Evolutionary conservation across 2,329 filamentous ascomycete species (phyloP), one percentile per base, ranked within the genome.

Genomic region (Stemphylium lycopersici): DNA sequence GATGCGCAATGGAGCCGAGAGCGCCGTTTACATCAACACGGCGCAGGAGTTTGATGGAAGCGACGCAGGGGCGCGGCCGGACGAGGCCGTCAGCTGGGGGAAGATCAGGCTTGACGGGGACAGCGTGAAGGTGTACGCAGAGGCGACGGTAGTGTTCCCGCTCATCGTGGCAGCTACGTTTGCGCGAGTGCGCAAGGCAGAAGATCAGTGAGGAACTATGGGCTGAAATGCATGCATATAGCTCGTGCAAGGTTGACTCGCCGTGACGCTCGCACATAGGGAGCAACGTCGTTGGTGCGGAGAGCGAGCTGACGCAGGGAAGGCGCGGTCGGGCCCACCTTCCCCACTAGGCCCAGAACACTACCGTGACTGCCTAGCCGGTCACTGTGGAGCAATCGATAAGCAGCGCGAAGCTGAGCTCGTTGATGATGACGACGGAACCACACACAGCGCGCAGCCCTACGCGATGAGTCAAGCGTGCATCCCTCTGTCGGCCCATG

Each of bases 41-140:
- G 95, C 87, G 0, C 92, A 97, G 74, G 95, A 99, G 74, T 99
- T 97, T 72, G 95, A 99, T 73, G 95, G 95, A 2, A 97, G 92
- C 67, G 95, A 99, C 78, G 93, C 95, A 0, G 95, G 95, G 1
- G 95, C 95, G 3, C 83, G 95, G 50, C 95, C 95, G 4, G 95
- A 99, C 69, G 95, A 99, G 78, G 95, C 95, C 4, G 90, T 99
- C 13, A 97, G 93, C 59, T 99, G 95, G 95, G 95, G 95, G 3
- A 99, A 99, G 82, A 97, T 99, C 76, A 97, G 96, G 77, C 82
- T 87, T 37, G 90, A 88, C 47, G 95, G 89, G 1, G 89, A 95
- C 59, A 90, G 87, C 66, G 93, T 98, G 52, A 99, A 98, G 87
- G 84, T 87, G 4, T 87, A 87, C 66, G 86, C 85, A 13, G 87